Base-by-base conservation (phyloP, 805 yeast species). In the Wickerhamiella slavikovae region DNA sequence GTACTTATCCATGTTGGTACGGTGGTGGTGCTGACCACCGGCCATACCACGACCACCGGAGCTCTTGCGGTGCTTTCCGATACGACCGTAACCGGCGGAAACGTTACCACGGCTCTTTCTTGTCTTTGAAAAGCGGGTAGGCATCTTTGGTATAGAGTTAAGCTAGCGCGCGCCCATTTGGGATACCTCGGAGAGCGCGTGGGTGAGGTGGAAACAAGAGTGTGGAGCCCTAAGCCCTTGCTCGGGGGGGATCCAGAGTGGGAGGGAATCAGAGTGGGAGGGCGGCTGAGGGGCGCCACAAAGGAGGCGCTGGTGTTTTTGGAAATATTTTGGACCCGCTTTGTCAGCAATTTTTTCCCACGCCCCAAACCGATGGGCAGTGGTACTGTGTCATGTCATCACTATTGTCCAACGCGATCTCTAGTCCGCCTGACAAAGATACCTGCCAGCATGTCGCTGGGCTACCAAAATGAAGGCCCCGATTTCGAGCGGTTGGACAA, bases 1-100 rank as follows among this genome's bases (percentile, higher is more conserved):
- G 93, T 78, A 89, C 68, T 85, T 89, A 66, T 89, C 99, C 70
- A 89, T 66, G 73, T 89, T 89, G 64, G 89, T 83, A 74, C 99
- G 80, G 94, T 89, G 98, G 68, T 89, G 99, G 67, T 85, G 96
- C 68, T 71, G 85, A 80, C 99, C 99, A 85, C 99, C 99, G 62
- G 99, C 99, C 83, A 68, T 85, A 89, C 99, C 99, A 69, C 96
- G 83, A 70, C 98, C 98, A 89, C 98, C 98, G 49, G 98, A 95
- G 57, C 78, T 89, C 93, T 89, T 89, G 82, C 98, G 83, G 91
- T 89, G 98, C 77, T 89, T 89, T 68, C 99, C 99, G 66, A 89
- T 68, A 74, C 99, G 91, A 78, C 98, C 98, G 65, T 85, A 74
- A 79, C 98, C 98, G 91, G 96, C 96, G 61, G 95, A 79, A 66